Evolutionary conservation across 2,329 filamentous ascomycete species (phyloP).

Genomic region (Clarireedia paspali): DNA sequence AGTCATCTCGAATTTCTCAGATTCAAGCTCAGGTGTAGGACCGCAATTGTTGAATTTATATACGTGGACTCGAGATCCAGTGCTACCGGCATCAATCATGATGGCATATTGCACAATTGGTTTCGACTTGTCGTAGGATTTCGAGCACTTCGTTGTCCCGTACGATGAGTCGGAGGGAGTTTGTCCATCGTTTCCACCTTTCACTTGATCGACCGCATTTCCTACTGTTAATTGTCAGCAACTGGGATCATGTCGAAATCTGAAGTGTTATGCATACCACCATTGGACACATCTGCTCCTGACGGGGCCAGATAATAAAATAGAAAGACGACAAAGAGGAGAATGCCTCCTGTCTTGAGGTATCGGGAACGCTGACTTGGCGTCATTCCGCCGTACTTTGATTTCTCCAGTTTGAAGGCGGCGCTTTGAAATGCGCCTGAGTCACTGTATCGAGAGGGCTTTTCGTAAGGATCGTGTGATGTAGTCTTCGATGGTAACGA

Average conservation of each 20-base stretch:
- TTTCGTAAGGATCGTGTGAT: slow-evolving; percentile 56
- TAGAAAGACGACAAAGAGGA: slow-evolving; percentile 50
- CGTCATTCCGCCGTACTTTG: slow-evolving; percentile 52
- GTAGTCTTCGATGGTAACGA: slow-evolving; percentile 55
- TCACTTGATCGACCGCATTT: slow-evolving; percentile 11
- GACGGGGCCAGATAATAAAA: slow-evolving; percentile 58
- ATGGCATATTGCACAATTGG: slow-evolving; percentile 94
- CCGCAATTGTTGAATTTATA: slow-evolving; percentile 99
- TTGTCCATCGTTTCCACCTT: slow-evolving; percentile 38
- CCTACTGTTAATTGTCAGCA: slow-evolving; percentile 13
- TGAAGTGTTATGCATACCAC: slow-evolving; percentile 14
- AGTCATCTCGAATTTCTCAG: slow-evolving; percentile 90
- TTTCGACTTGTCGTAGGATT: slow-evolving; percentile 78
- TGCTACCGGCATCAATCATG: slow-evolving; percentile 98
- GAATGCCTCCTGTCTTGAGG: slow-evolving; percentile 56
- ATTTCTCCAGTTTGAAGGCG: slow-evolving; percentile 42
- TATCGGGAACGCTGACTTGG: slow-evolving; percentile 59
- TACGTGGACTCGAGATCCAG: slow-evolving; percentile 94
- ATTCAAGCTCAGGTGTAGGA: slow-evolving; percentile 85
- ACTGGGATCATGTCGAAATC: neutral
- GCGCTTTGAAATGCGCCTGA: slow-evolving; percentile 34
- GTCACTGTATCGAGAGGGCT: slow-evolving; percentile 50
- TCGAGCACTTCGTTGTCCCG: slow-evolving; percentile 68
- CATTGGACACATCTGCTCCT: slow-evolving; percentile 33
- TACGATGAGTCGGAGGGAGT: slow-evolving; percentile 52